Base-by-base conservation (phyloP, 192 early-diverging fungal genomes). In the Entophlyctis luteolus region DNA sequence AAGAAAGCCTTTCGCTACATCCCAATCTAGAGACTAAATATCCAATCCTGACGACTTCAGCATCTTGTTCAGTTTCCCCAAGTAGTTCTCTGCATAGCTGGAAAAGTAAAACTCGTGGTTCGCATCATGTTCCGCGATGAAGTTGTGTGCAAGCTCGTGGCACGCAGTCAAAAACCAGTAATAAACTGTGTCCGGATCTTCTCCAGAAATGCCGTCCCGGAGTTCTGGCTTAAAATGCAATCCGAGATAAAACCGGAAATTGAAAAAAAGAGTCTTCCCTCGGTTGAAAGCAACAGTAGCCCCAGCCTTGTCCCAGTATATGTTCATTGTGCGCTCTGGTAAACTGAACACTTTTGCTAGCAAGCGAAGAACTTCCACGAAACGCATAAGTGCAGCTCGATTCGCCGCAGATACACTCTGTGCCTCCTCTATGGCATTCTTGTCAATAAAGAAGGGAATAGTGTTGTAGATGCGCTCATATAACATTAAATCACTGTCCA, bases 161-260 rank as follows among this genome's bases (percentile, higher is more conserved):
- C 88, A 89, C 42, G 82, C 74, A 3, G 81, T 86, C 81, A 93
- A 86, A 68, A 90, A 95, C 93, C 93, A 93, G 71, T 92, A 92
- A 48, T 86, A 78, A 38, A 74, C 78, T 4, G 71, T 55, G 20
- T 82, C 80, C 5, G 42, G 45, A 54, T 63, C 65, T 49, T 57
- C 46, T 14, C 27, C 50, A 12, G 45, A 27, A 31, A 58, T 25
- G 4, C 49, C 48, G 12, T 53, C 55, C 38, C 68, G 60, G 0
- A 55, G 38, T 0, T 55, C 65, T 16, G 56, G 42, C 34, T 75
- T 72, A 48, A 82, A 82, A 48, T 91, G 90, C 62, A 92, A 67
- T 0, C 75, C 85, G 4, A 89, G 67, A 71, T 87, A 95, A 73
- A 79, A 94, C 14, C 91, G 69, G 38, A 88, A 67, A 48, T 96